These are phyloP conservation scores for Rubus parviflorus DNA, from an alignment of 306 rosid genomes.

Conservation along the genomic window DNA sequence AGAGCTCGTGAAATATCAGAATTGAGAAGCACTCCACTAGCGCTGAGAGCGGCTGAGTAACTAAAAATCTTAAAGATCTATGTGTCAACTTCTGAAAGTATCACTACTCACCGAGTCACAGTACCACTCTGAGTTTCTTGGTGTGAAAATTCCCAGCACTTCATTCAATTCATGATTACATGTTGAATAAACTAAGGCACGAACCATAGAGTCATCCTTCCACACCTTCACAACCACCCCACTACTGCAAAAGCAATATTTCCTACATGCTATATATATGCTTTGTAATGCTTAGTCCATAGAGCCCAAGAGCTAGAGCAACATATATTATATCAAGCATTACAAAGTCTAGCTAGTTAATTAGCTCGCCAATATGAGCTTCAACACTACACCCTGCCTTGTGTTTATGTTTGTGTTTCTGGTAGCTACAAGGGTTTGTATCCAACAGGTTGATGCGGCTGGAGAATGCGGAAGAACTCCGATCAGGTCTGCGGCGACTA, in stretches of 20 bases:
- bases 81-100: constrained; percentile 1
- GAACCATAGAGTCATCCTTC: constrained; percentile 8
- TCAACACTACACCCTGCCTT: constrained; percentile 9
- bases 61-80: not conserved
- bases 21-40: not conserved
- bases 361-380: not conserved
- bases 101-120: not conserved
- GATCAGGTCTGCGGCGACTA: constrained; percentile 70
- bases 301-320: not conserved
- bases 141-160: not conserved
- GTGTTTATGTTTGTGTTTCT: constrained; percentile 24
- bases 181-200: constrained; percentile 22
- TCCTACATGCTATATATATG: not conserved
- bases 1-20: not conserved
- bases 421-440: constrained; percentile 13
- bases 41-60: not conserved
- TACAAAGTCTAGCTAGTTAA: not conserved
- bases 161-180: constrained; percentile 20
- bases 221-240: constrained; percentile 48
- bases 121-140: not conserved
- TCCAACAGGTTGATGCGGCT: constrained; percentile 45
- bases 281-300: not conserved
- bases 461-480: constrained; percentile 87
- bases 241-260: constrained; percentile 16
- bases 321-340: not conserved